A percentile compares a stretch with the other conserved stretches of the same genome.
Conservation (phyloP, 495 filamentous ascomycete genomes). For the Astrothelium macrocarpum region DNA sequence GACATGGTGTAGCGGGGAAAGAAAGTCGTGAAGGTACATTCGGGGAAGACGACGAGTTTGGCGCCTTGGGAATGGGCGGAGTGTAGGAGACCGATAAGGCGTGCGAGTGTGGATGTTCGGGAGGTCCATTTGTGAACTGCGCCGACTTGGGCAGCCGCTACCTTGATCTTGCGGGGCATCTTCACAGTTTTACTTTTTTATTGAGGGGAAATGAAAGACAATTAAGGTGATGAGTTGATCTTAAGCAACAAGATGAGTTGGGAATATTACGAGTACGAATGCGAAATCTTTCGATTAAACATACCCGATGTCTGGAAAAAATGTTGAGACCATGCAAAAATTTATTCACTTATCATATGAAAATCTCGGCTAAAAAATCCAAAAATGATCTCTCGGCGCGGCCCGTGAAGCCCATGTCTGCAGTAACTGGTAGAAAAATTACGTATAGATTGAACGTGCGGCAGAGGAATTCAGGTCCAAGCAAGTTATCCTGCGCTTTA, state of each 20-base stretch:
- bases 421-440: not conserved
- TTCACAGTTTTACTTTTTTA: not conserved
- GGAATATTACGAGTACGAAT: not conserved
- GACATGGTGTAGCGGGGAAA: conserved; percentile 39
- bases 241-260: not conserved
- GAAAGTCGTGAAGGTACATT: conserved; percentile 42
- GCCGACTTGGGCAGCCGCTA: conserved; percentile 19
- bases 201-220: not conserved
- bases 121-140: conserved; percentile 9
- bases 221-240: not conserved
- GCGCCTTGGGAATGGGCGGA: conserved; percentile 31
- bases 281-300: not conserved
- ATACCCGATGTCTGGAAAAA: not conserved
- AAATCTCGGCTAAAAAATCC: not conserved
- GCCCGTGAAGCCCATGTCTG: not conserved
- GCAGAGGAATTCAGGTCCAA: too few species aligned
- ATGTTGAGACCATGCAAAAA: not conserved
- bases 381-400: not conserved
- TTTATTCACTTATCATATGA: not conserved
- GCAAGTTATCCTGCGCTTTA: too few species aligned
- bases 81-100: conserved; percentile 37
- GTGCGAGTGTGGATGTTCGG: conserved; percentile 30
- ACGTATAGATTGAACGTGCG: not conserved
- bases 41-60: conserved; percentile 40
- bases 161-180: conserved; percentile 16